phyloP scores from a whole-genome alignment of 2,329 filamentous ascomycete species.

The Beauveria sp. region DNA sequence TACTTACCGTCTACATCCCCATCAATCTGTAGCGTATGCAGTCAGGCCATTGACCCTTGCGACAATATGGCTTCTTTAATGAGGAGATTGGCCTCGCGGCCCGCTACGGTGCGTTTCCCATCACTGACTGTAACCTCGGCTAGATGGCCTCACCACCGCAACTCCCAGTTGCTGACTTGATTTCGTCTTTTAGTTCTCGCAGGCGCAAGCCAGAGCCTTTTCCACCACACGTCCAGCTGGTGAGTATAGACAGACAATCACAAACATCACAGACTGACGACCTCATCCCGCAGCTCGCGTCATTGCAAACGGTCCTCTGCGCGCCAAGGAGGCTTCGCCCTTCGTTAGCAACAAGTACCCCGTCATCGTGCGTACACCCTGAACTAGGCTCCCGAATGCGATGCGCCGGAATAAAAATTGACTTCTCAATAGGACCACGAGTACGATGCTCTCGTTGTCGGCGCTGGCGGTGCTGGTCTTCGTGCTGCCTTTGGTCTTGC shows the following conservation, averaged over 20 bases:
- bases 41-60: conserved; percentile 22
- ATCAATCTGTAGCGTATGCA: conserved; percentile 21
- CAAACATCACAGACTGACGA: background rate
- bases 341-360: conserved; percentile 87
- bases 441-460: conserved; percentile 94
- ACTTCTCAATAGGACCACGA: conserved; percentile 67
- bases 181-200: conserved; percentile 2
- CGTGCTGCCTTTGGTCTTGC: conserved; percentile 79
- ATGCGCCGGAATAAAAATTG: background rate
- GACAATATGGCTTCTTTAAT: conserved; percentile 52
- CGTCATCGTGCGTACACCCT: conserved; percentile 64
- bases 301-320: conserved; percentile 75
- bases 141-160: background rate
- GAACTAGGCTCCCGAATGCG: background rate
- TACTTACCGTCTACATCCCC: background rate
- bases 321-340: conserved; percentile 87
- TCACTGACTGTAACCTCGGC: conserved; percentile 16
- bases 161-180: background rate
- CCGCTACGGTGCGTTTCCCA: conserved; percentile 45
- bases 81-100: conserved; percentile 50
- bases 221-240: conserved; percentile 77
- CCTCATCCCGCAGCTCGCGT: conserved; percentile 58
- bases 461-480: conserved; percentile 73
- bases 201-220: conserved; percentile 62
- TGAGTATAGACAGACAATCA: conserved; percentile 38